A percentile compares a stretch with the other conserved stretches of the same genome.
Conservation (phyloP, 2,329 filamentous ascomycete species). For the Diaporthe caulivora region DNA sequence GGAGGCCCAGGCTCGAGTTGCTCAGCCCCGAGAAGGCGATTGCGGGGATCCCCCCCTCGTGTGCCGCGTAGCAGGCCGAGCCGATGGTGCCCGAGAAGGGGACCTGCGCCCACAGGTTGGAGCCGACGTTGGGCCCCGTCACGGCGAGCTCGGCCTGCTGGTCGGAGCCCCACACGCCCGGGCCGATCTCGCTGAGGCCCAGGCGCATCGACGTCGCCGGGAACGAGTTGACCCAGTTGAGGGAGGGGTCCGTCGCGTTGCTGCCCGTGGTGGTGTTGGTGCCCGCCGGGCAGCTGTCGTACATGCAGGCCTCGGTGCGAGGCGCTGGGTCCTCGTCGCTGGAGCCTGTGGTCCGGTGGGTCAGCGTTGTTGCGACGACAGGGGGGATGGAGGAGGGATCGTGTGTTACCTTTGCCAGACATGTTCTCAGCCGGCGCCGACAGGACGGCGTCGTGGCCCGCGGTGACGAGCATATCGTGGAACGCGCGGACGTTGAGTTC, state of each 20-base stretch:
- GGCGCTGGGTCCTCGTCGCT: constrained; percentile 59
- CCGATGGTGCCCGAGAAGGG: constrained; percentile 76
- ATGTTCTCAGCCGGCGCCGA: constrained; percentile 76
- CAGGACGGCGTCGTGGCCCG: constrained; percentile 72
- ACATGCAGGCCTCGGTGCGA: constrained; percentile 68
- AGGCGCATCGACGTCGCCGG: constrained; percentile 74
- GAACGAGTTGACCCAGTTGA: constrained; percentile 81
- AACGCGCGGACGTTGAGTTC: constrained; percentile 74
- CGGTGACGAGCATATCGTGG: constrained; percentile 65
- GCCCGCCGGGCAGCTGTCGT: constrained; percentile 69
- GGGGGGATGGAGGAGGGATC: too few species aligned
- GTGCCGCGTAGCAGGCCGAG: constrained; percentile 69
- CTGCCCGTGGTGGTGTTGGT: constrained; percentile 65
- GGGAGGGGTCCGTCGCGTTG: constrained; percentile 67
- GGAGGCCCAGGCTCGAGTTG: constrained; percentile 58
- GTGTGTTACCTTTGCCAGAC: constrained; percentile 70
- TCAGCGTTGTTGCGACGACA: background rate
- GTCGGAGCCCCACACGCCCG: constrained; percentile 64
- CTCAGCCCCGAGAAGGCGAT: constrained; percentile 66
- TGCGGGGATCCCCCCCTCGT: constrained; percentile 69
- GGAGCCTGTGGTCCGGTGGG: constrained; percentile 59
- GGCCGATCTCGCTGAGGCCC: constrained; percentile 69
- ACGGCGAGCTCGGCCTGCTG: constrained; percentile 70
- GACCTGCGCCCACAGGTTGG: constrained; percentile 68
- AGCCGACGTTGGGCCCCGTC: constrained; percentile 71